Conservation (phyloP, 2,329 filamentous ascomycete genomes). For the Fusarium citri region DNA sequence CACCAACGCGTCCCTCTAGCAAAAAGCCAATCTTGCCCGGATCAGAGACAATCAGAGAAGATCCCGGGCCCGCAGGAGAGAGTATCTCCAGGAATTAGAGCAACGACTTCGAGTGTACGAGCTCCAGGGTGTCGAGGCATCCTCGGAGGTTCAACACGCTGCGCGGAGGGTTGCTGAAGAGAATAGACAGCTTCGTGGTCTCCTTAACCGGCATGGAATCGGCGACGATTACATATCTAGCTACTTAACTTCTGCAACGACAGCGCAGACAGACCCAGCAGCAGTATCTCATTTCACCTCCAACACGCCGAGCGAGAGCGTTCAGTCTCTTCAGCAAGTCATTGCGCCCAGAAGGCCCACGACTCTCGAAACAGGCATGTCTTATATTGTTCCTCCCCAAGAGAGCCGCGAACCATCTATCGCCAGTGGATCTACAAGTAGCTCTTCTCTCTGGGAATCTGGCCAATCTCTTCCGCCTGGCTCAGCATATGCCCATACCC, state of each 20-base stretch:
- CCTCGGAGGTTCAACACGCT: conserved; percentile 77
- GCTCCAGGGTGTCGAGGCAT: conserved; percentile 73
- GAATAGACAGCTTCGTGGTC: conserved; percentile 70
- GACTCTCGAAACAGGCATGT: conserved; percentile 44
- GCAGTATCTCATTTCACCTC: conserved; percentile 37
- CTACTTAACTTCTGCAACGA: conserved; percentile 49
- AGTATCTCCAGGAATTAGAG: conserved; percentile 78
- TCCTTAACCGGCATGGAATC: conserved; percentile 70
- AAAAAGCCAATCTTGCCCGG: conserved; percentile 60
- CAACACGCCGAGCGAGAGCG: conserved; percentile 42
- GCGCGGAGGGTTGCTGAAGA: conserved; percentile 76
- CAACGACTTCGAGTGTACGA: conserved; percentile 70
- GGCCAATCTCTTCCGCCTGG: conserved; percentile 43
- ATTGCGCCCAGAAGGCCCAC: conserved; percentile 53
- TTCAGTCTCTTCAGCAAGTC: conserved; percentile 53
- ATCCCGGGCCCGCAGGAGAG: conserved; percentile 78
- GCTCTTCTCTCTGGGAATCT: conserved; percentile 51
- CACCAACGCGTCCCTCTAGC: conserved; percentile 43
- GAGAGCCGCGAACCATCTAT: conserved; percentile 51
- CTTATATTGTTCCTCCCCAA: conserved; percentile 48
- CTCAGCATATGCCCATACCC: conserved; percentile 34
- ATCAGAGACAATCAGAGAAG: conserved; percentile 82
- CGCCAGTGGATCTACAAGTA: conserved; percentile 49
- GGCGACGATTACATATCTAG: conserved; percentile 65
- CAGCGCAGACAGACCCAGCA: conserved; percentile 35